A percentile compares a stretch with the other conserved stretches of the same genome.
Evolutionary conservation across 176 grass and related monocot species (phyloP).

Genomic region (Oropetium thomaeum): DNA sequence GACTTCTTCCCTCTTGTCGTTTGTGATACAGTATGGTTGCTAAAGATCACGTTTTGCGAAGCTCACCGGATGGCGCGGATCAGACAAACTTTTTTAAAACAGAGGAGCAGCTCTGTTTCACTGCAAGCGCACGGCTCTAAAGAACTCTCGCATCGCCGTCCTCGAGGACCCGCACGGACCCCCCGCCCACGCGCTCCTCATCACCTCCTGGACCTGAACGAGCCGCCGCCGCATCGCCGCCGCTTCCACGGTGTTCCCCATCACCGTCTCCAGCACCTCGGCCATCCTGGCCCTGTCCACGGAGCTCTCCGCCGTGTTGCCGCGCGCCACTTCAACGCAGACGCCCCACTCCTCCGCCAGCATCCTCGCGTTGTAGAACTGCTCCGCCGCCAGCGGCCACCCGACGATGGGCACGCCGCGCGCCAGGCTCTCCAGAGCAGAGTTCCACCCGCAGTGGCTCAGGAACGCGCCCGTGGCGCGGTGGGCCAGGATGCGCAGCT

Average conservation of each 20-base stretch:
- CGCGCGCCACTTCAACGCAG: conserved; percentile 37
- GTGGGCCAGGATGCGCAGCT: conserved; percentile 39
- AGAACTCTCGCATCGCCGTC: not conserved
- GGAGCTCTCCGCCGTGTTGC: not conserved
- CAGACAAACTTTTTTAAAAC: too few relatives aligned
- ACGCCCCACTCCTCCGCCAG: conserved; percentile 28
- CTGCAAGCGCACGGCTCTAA: not conserved
- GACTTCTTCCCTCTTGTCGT: too few relatives aligned
- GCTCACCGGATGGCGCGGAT: too few relatives aligned
- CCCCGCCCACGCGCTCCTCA: not conserved
- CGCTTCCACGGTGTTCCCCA: not conserved
- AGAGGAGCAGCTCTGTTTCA: not conserved
- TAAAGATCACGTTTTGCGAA: too few relatives aligned
- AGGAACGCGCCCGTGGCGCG: conserved; percentile 36
- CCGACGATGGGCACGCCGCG: conserved; percentile 33
- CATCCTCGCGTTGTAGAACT: conserved; percentile 36
- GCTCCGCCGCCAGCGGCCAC: conserved; percentile 31
- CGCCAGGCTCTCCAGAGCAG: conserved; percentile 33
- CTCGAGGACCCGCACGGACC: not conserved
- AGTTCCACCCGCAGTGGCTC: conserved; percentile 51
- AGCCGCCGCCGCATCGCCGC: conserved; percentile 7
- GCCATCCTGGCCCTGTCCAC: not conserved
- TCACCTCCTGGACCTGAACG: not conserved
- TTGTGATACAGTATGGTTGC: too few relatives aligned
- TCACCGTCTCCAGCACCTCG: conserved; percentile 18